A percentile compares a stretch with the other conserved stretches of the same genome.
Conservation (phyloP, 768 basidiomycete species). For the Trametes gibbosa region DNA sequence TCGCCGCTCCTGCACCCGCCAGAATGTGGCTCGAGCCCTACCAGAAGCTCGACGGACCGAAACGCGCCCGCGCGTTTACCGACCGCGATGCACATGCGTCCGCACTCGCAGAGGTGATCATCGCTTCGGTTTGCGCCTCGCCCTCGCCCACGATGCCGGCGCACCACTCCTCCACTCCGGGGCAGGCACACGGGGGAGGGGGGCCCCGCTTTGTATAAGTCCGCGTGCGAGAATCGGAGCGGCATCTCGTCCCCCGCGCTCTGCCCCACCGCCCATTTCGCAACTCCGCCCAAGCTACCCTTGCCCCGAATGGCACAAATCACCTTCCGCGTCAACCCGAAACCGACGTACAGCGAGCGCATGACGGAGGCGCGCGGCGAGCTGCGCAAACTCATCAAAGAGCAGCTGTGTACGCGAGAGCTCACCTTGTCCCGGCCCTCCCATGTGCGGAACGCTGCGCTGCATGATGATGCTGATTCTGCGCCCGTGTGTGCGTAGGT, state of each 20-base stretch:
- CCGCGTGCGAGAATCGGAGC: conserved; percentile 8
- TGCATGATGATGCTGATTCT: too few relatives aligned
- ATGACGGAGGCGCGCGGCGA: conserved; percentile 30
- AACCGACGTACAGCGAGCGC: conserved; percentile 29
- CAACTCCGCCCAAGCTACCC: conserved; percentile 13
- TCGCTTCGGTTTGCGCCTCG: conserved; percentile 18
- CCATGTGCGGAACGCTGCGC: too few relatives aligned
- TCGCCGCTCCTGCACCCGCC: neutral
- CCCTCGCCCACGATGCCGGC: conserved; percentile 14
- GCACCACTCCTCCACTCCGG: neutral
- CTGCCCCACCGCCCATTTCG: neutral
- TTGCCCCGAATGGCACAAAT: conserved; percentile 12
- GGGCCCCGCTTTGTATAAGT: conserved; percentile 8
- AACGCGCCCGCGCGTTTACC: conserved; percentile 13
- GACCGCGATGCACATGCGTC: conserved; percentile 11
- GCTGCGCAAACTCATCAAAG: conserved; percentile 28
- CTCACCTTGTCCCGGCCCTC: too few relatives aligned
- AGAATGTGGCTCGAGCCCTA: neutral
- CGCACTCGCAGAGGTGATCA: conserved; percentile 7
- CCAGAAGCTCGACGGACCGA: conserved; percentile 10
- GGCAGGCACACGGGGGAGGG: conserved; percentile 1
- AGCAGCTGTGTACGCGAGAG: conserved; percentile 25
- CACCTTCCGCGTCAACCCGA: conserved; percentile 27
- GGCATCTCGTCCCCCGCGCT: conserved; percentile 13
- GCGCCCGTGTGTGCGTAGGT: conserved; percentile 13